phyloP scores from a whole-genome alignment of 805 yeast genomes.

The Yarrowia osloensis region DNA sequence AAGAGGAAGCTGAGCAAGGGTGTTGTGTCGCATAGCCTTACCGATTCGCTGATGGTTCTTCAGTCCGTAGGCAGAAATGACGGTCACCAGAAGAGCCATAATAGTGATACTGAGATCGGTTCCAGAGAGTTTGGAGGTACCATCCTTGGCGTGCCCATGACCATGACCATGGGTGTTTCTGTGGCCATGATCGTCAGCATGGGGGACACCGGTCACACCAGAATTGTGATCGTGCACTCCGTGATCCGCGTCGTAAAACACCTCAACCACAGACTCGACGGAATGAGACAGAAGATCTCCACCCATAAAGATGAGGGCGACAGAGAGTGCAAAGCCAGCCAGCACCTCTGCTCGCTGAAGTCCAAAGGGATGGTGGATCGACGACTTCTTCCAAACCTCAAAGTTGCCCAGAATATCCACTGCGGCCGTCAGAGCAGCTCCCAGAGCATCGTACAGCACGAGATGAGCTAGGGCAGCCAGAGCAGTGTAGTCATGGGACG shows the following conservation, averaged over 20 bases:
- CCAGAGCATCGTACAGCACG: slow-evolving; percentile 81
- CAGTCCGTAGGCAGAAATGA: slow-evolving; percentile 43
- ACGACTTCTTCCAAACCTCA: slow-evolving; percentile 84
- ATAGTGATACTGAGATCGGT: slow-evolving; percentile 36
- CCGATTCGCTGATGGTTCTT: slow-evolving; percentile 43
- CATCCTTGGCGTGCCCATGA: slow-evolving; percentile 25
- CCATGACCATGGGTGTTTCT: slow-evolving; percentile 32
- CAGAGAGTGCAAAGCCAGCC: slow-evolving; percentile 81
- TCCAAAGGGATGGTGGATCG: slow-evolving; percentile 88
- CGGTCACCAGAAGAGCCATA: slow-evolving; percentile 41
- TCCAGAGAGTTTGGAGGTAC: slow-evolving; percentile 24
- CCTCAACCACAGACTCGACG: slow-evolving; percentile 66
- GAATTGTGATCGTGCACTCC: slow-evolving; percentile 38
- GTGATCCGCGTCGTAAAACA: slow-evolving; percentile 43
- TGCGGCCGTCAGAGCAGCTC: slow-evolving; percentile 64
- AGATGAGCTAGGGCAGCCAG: slow-evolving; percentile 82
- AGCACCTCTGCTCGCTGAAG: slow-evolving; percentile 87
- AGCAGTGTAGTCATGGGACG: slow-evolving; percentile 49
- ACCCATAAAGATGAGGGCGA: slow-evolving; percentile 87
- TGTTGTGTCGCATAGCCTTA: slow-evolving; percentile 34
- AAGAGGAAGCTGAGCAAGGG: slow-evolving; percentile 32
- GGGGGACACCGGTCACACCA: slow-evolving; percentile 31
- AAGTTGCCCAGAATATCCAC: slow-evolving; percentile 87
- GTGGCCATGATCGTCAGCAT: slow-evolving; percentile 40
- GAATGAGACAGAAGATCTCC: slow-evolving; percentile 84